Evolutionary conservation across 1,284 basidiomycete species (phyloP), one percentile per base, ranked within the genome.

Genomic region (Ustilago esculenta): DNA sequence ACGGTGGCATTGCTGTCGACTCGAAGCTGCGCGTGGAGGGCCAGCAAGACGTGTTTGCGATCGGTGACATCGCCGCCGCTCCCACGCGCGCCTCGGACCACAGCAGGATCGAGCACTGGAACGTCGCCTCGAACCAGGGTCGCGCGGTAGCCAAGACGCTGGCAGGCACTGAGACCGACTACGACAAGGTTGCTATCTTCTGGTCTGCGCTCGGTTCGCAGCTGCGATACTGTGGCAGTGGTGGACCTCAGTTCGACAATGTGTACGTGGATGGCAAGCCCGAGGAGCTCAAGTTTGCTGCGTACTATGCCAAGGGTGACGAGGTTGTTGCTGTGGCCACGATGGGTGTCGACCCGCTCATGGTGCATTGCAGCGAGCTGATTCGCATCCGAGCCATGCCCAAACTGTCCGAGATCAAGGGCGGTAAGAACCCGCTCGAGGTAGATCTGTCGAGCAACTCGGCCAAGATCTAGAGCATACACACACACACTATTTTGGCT

Each of bases 31-130:
- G 87, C 43, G 90, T 96, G 17, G 85, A 87, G 81, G 83, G 87
- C 75, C 15, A 61, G 15, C 85, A 68, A 72, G 81, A 88, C 72
- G 87, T 96, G 6, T 97, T 88, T 80, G 94, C 94, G 5, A 88
- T 95, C 56, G 94, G 92, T 44, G 93, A 96, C 83, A 94, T 96
- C 75, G 92, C 92, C 1, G 86, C 88, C 50, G 92, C 91, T 80
- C 90, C 90, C 4, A 88, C 90, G 1, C 59, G 57, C 5, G 71
- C 58, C 18, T 88, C 87, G 4, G 85, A 85, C 45, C 79, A 84
- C 58, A 84, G 84, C 47, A 84, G 92, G 37, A 90, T 94, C 64
- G 93, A 95, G 83, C 93, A 95, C 83, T 95, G 92, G 92, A 94
- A 90, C 87, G 89, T 92, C 58, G 90, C 90, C 18, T 87, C 89